Conservation (phyloP, 2,329 filamentous ascomycete species). For the Arthrocladium fulminans region DNA sequence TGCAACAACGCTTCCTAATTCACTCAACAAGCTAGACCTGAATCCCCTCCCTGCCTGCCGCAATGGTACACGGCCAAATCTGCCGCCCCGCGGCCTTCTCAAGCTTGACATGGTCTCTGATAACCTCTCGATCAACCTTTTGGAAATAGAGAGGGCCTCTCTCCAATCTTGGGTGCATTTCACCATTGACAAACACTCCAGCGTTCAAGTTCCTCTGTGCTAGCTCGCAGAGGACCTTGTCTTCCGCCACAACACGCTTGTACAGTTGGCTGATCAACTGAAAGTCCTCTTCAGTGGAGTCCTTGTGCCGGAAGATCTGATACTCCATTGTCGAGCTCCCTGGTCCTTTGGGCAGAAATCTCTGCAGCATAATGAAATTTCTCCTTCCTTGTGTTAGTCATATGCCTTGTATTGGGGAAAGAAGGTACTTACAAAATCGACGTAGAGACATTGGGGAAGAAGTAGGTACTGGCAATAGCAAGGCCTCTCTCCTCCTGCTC, state of each 20-base stretch:
- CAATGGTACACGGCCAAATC: too few species aligned
- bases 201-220: constrained; percentile 54
- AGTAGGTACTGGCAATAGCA: constrained; percentile 18
- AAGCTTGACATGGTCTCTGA: constrained; percentile 40
- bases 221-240: constrained; percentile 53
- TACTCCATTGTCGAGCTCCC: constrained; percentile 50
- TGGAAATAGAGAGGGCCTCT: constrained; percentile 53
- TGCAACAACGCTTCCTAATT: too few species aligned
- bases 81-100: constrained; percentile 39
- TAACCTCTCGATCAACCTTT: constrained; percentile 40
- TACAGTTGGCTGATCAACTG: constrained; percentile 51
- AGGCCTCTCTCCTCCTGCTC: constrained; percentile 15
- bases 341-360: constrained; percentile 49
- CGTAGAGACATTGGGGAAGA: constrained; percentile 20
- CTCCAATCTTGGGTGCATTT: constrained; percentile 54
- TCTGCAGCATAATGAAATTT: constrained; percentile 57
- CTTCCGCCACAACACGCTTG: constrained; percentile 56
- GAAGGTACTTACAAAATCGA: constrained; percentile 17
- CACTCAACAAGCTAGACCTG: too few species aligned
- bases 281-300: constrained; percentile 51
- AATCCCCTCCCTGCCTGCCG: too few species aligned
- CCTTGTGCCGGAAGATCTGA: constrained; percentile 55
- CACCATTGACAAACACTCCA: constrained; percentile 54
- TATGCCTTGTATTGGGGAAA: background rate
- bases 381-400: constrained; percentile 30